These are phyloP conservation scores for Grammothele lineata DNA, from an alignment of 768 basidiomycete genomes.

Conservation along the genomic window DNA sequence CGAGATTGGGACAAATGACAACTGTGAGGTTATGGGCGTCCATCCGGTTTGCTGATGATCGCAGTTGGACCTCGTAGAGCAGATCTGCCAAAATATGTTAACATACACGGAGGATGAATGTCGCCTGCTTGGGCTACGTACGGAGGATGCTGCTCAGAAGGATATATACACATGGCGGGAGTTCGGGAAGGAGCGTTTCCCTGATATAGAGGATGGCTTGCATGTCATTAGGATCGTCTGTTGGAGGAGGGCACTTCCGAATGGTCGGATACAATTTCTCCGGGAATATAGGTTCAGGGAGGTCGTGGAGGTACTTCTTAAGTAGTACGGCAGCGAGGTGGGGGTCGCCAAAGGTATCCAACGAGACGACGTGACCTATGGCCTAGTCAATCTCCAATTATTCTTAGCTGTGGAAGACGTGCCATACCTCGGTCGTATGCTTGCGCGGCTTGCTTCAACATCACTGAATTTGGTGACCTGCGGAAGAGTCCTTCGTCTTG, in stretches of 20 bases:
- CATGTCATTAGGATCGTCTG: conserved; percentile 51
- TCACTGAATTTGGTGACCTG: conserved; percentile 67
- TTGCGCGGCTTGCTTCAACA: conserved; percentile 72
- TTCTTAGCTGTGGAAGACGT: background rate
- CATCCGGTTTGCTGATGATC: conserved; percentile 69
- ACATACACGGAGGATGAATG: background rate
- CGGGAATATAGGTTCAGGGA: conserved; percentile 76
- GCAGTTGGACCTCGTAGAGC: conserved; percentile 73
- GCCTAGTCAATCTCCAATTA: background rate
- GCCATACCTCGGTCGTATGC: conserved; percentile 75
- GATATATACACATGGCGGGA: conserved; percentile 71
- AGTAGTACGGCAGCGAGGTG: conserved; percentile 80
- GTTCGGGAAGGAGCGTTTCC: conserved; percentile 58
- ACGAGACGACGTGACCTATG: conserved; percentile 71
- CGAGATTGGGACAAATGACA: conserved; percentile 76
- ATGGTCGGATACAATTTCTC: conserved; percentile 64
- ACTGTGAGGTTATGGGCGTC: conserved; percentile 79
- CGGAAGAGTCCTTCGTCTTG: conserved; percentile 79
- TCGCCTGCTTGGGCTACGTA: conserved; percentile 1
- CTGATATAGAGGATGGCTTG: conserved; percentile 61
- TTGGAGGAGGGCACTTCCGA: conserved; percentile 59
- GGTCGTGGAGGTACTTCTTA: conserved; percentile 81
- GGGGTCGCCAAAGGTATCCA: conserved; percentile 72
- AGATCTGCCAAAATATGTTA: conserved; percentile 46
- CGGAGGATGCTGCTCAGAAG: conserved; percentile 56